Evolutionary conservation across 768 basidiomycete species (phyloP), one percentile per base, ranked within the genome.

Genomic region (Auricularia sp.): DNA sequence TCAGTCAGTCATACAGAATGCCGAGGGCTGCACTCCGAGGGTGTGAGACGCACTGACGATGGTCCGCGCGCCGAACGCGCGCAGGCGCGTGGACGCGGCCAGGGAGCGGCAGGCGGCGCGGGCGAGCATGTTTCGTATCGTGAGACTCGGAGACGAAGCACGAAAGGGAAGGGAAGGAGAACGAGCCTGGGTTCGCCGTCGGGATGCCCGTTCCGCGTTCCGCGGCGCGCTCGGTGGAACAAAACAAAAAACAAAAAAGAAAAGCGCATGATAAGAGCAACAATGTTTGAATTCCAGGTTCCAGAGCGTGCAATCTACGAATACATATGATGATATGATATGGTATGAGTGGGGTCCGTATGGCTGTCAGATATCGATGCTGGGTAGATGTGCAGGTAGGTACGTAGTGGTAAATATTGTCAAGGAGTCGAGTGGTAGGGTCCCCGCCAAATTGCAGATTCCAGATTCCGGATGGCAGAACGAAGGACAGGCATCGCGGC

Each of bases 11-110:
- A n/a, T n/a, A n/a, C n/a, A n/a, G n/a, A n/a, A n/a, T n/a, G n/a
- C n/a, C n/a, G n/a, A n/a, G n/a, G n/a, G n/a, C n/a, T n/a, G n/a
- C n/a, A n/a, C n/a, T n/a, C n/a, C n/a, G n/a, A n/a, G n/a, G n/a
- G n/a, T 23, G 23, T 23, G 23, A 29, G 29, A 68, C 66, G 47
- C 34, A 70, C 69, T 67, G 64, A 66, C 63, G 64, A 70, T 18
- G 34, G 69, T 67, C 34, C 69, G 69, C 18, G 58, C 63, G 14
- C 29, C 47, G 11, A 14, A 39, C 18, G 7, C 3, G 18, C 63
- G 63, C 51, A 56, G 54, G 23, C 29, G 34, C 34, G 56, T 23
- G 23, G 56, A 59, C 34, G 34, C 56, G 56, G 56, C 56, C 16
- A 59, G 56, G 34, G 56, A 33, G 56, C 56, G 56, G 56, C 5